Base-by-base conservation (phyloP, 495 filamentous ascomycete species). In the Elasticomyces elasticus region DNA sequence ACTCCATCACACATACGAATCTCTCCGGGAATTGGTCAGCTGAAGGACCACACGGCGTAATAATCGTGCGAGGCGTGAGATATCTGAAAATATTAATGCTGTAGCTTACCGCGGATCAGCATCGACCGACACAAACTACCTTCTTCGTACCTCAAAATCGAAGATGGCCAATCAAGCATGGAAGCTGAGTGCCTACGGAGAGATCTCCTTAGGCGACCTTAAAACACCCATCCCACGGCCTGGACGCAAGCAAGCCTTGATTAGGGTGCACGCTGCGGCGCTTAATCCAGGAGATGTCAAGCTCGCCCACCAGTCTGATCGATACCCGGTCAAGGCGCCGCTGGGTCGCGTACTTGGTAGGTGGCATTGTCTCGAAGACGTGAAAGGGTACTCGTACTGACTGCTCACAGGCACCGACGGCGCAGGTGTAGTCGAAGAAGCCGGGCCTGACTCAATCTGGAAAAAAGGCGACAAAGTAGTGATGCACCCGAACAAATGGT, bases 371-470 rank as follows among this genome's bases (percentile, higher is more conserved):
- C 35, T 5, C 3, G 13, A 5, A 3, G 19, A 40, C 3, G 35
- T 40, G 35, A 15, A 40, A 12, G 4, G 19, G 4, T 40, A 15
- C 13, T 5, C 13, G 19, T 5, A 15, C 35, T 40, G 12, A 40
- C 35, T n/a, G 5, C 35, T 2, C 5, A 40, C 45, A 22, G 55
- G 59, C 41, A 56, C 51, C 49, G 67, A 70, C 51, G 68, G 58
- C 50, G 60, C 66, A 25, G 68, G 68, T 19, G 55, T 54, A 30
- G 55, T 71, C 42, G 25, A 52, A 15, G 24, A 55, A 24, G 38
- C 52, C 2, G 66, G 64, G 0, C 25, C 62, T 3, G 30, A 20
- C 13, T 65, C 62, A 1, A 15, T 19, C 23, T 65, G 56, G 52
- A 30, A 49, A 7, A 41, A 30, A 17, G 52, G 62, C 13, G 62